Evolutionary conservation across 176 grass and related monocot genomes (phyloP), one percentile per base, ranked within the genome.

Genomic region (Aechmea fasciata): DNA sequence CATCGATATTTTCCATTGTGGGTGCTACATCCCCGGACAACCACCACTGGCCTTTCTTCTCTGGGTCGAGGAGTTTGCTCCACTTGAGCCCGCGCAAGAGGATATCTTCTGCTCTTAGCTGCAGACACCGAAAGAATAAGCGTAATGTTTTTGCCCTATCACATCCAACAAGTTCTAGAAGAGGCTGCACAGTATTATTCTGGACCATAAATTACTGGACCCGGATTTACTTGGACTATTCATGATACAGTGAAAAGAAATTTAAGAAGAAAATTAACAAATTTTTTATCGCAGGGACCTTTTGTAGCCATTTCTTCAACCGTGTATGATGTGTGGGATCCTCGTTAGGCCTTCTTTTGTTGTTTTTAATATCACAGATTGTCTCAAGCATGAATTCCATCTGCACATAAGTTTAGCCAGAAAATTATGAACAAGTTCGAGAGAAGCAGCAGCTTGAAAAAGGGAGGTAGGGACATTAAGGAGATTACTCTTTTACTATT

Each of bases 41-140:
- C 94, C 94, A 97, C 89, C 94, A 97, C 4, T 92, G 94, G 33
- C 94, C 94, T 84, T 97, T 97, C 65, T 92, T 97, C 15, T 97
- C 77, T 75, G 84, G 81, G 52, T 97, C 81, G 59, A 97, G 83
- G 72, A 97, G 77, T 76, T 73, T 90, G 57, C 12, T 84, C 94
- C 94, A 97, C 8, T 80, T 90, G 65, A 97, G n/a, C 54, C 84
- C 86, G 6, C 84, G 89, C 69, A 97, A 77, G 54, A 92, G 79
- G 54, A 87, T 49, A 73, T 83, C 89, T 64, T 92, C 84, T 64
- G 81, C 74, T 72, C 83, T 97, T 67, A 90, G 63, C 86, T 92
- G 82, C 76, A 72, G 74, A 77, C 57, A 49, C 33, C 51, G 53
- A 71, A 47, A 14, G 51, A 24, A 11, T 52, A 10, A 14, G n/a